Evolutionary conservation across 352 stramenopile genomes (phyloP).

Genomic region (Phytopythium sindhum): DNA sequence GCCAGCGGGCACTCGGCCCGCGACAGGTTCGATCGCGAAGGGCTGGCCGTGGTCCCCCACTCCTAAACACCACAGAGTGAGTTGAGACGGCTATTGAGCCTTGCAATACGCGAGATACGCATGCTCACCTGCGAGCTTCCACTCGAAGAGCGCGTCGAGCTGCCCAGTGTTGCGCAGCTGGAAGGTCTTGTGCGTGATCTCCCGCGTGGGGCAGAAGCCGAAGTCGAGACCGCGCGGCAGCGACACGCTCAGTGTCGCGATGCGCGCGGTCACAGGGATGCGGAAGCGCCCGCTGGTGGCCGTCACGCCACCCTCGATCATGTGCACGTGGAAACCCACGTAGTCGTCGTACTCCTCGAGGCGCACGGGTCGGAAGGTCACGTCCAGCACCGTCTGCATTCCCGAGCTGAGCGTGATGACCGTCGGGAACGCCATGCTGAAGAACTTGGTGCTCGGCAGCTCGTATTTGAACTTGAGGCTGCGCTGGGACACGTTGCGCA

Average conservation of each 20-base stretch:
- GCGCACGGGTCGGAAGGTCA: conserved; percentile 88
- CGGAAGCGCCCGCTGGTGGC: conserved; percentile 77
- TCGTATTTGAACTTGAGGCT: conserved; percentile 93
- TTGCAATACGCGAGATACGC: neutral
- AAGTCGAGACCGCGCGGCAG: conserved; percentile 77
- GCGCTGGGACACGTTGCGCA: conserved; percentile 89
- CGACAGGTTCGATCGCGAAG: conserved; percentile 75
- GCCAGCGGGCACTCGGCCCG: conserved; percentile 63
- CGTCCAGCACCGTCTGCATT: conserved; percentile 82
- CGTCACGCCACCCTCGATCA: conserved; percentile 73
- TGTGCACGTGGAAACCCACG: conserved; percentile 86
- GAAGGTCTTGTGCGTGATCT: conserved; percentile 76
- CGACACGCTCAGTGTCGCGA: conserved; percentile 64
- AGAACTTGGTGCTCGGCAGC: conserved; percentile 90
- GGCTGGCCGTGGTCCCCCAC: conserved; percentile 60
- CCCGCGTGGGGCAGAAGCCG: conserved; percentile 86
- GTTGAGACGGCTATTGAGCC: neutral
- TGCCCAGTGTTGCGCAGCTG: conserved; percentile 84
- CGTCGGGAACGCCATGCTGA: conserved; percentile 92
- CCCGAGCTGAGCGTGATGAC: conserved; percentile 86
- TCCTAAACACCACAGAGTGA: conserved; percentile 10
- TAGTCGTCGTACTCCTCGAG: conserved; percentile 91
- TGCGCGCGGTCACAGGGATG: conserved; percentile 80
- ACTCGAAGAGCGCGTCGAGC: conserved; percentile 84
- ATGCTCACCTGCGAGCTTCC: conserved; percentile 53